phyloP scores from a whole-genome alignment of 2,329 filamentous ascomycete species.

The Byssothecium circinans region DNA sequence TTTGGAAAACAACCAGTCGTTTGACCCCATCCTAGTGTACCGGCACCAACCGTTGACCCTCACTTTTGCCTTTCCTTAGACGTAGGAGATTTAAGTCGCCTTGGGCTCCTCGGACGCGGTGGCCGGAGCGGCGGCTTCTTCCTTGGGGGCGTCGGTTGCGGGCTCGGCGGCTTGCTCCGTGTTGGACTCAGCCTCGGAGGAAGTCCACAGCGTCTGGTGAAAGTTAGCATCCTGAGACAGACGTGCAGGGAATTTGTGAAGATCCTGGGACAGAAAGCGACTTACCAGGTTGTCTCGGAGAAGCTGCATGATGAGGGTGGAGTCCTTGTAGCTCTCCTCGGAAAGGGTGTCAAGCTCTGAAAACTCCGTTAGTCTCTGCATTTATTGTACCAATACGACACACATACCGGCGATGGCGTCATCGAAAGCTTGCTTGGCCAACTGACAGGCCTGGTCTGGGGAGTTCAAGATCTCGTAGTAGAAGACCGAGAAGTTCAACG shows the following conservation, averaged over 20 bases:
- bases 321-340: conserved; percentile 99
- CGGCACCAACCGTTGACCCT: conserved; percentile 36
- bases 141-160: conserved; percentile 55
- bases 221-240: conserved; percentile 27
- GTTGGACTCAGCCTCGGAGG: conserved; percentile 89
- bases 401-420: conserved; percentile 84
- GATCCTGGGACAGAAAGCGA: background rate
- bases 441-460: conserved; percentile 95
- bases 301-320: conserved; percentile 97
- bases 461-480: conserved; percentile 99
- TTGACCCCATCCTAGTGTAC: conserved; percentile 31
- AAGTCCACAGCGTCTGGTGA: conserved; percentile 93
- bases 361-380: conserved; percentile 20
- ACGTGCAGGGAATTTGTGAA: background rate
- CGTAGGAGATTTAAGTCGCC: conserved; percentile 43
- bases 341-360: conserved; percentile 92
- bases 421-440: conserved; percentile 94
- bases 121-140: conserved; percentile 37
- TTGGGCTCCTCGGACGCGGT: conserved; percentile 66
- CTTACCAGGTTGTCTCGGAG: conserved; percentile 90
- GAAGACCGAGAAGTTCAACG: conserved; percentile 97
- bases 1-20: conserved; percentile 33
- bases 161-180: conserved; percentile 58
- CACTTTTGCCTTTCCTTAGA: conserved; percentile 37
- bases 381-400: background rate